Evolutionary conservation across 2,329 filamentous ascomycete species (phyloP), one percentile per base, ranked within the genome.

Genomic region (Stagonosporopsis chrysanthemi): DNA sequence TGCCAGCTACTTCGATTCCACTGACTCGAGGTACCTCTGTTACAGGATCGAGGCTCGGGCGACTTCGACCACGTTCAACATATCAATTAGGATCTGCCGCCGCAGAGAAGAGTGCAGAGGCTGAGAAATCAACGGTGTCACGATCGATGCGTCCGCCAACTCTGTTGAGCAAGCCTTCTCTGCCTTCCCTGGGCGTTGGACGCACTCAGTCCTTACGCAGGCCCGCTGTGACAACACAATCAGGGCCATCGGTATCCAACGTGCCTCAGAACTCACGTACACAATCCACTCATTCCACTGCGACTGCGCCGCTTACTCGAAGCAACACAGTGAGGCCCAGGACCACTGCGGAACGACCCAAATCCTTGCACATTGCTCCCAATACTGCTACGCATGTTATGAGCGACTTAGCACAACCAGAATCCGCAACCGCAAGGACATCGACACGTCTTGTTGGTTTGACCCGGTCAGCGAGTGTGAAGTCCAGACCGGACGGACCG

Each of bases 181-280:
- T 63, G 12, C 61, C 54, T 24, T 55, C 62, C 4, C 43, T 58
- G 11, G 66, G 64, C 19, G 24, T 75, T 24, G 60, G 48, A 26
- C 66, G 71, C 39, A 65, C 73, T 15, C 68, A 69, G 46, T 75
- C 73, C 9, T 50, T 75, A 9, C 69, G 72, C n/a, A 71, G 66
- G 47, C 70, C 71, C 38, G 62, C 31, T 23, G 36, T 54, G 43
- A 26, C 67, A 44, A 56, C 64, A 17, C 69, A 68, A 41, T 29
- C 64, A 31, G 41, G 53, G 52, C 62, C 58, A 19, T 12, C 61
- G 29, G 29, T 58, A 43, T 58, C 38, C 22, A 39, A 45, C 14
- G 50, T 58, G n/a, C 24, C 41, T 22, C 72, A 75, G 17, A 71
- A 75, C 46, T 54, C 61, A 17, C 65, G 72, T 23, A 70, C 69